Conservation (phyloP, 495 filamentous ascomycete species). For the Cenococcum geophilum region DNA sequence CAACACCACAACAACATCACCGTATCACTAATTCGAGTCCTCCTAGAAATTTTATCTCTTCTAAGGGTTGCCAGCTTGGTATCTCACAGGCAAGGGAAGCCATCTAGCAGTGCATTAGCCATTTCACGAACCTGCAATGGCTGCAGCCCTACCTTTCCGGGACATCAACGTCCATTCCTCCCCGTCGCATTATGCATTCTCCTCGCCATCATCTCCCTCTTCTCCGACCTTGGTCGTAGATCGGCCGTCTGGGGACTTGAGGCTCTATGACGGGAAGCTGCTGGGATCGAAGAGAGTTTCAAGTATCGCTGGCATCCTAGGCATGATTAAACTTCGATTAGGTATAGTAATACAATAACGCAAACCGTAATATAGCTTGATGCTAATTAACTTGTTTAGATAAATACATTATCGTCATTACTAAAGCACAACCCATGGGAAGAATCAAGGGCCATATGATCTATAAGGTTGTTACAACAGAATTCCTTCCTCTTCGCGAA, state of each 20-base stretch:
- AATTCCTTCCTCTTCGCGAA: slow-evolving; percentile 91
- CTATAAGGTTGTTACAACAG: slow-evolving; percentile 84
- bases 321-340: slow-evolving; percentile 81
- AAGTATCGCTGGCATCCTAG: slow-evolving; percentile 89
- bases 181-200: slow-evolving; percentile 88
- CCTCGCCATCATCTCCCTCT: slow-evolving; percentile 86
- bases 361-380: slow-evolving; percentile 20
- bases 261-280: slow-evolving; percentile 70
- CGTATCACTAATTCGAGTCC: not conserved
- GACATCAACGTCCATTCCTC: slow-evolving; percentile 96
- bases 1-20: not conserved
- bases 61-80: not conserved
- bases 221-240: slow-evolving; percentile 82
- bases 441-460: slow-evolving; percentile 87
- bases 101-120: not conserved
- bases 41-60: not conserved
- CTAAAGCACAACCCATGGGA: slow-evolving; percentile 86
- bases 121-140: slow-evolving; percentile 44
- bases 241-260: slow-evolving; percentile 85
- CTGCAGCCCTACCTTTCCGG: slow-evolving; percentile 68
- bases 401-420: slow-evolving; percentile 95
- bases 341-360: slow-evolving; percentile 48
- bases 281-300: slow-evolving; percentile 74
- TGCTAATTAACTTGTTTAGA: slow-evolving; percentile 47
- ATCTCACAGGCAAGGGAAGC: not conserved